A percentile compares a stretch with the other conserved stretches of the same genome.
phyloP scores from a whole-genome alignment of 805 yeast genomes.

The Kazachstania bromeliacearum region DNA sequence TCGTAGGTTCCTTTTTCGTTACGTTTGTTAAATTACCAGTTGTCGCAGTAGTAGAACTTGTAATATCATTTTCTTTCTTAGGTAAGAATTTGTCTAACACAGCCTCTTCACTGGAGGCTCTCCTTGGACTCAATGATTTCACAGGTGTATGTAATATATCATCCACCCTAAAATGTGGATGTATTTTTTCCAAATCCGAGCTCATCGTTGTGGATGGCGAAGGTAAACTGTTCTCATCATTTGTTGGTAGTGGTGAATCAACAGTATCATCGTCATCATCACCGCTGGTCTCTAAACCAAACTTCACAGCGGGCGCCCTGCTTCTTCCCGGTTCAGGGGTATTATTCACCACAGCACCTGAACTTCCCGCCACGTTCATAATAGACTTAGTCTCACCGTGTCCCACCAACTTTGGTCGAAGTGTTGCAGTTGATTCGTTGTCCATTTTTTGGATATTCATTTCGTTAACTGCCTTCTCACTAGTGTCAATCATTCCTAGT shows the following conservation, averaged over 20 bases:
- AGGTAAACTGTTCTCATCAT: no score
- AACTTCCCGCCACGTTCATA: slow-evolving; percentile 27
- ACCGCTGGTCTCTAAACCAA: slow-evolving; percentile 4
- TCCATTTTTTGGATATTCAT: no score
- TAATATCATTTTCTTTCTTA: no score
- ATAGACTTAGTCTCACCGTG: slow-evolving; percentile 17
- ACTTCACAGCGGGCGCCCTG: slow-evolving; percentile 26
- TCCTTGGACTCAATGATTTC: slow-evolving; percentile 11
- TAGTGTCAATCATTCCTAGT: no score
- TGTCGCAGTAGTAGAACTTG: no score
- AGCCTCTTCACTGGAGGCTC: background rate
- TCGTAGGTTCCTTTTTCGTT: slow-evolving; percentile 33
- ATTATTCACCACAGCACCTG: slow-evolving; percentile 28
- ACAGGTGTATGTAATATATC: slow-evolving; percentile 20
- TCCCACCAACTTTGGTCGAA: background rate
- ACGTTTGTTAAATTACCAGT: no score
- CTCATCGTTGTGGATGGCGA: no score
- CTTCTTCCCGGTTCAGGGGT: slow-evolving; percentile 28
- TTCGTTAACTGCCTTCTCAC: no score
- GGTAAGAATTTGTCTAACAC: background rate
- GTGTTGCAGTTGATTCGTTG: background rate
- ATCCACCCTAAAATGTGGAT: slow-evolving; percentile 52
- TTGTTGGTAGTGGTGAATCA: no score
- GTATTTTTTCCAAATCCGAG: background rate
- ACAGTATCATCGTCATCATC: background rate